phyloP scores from a whole-genome alignment of 306 rosid species.

The Glycine latifolia region DNA sequence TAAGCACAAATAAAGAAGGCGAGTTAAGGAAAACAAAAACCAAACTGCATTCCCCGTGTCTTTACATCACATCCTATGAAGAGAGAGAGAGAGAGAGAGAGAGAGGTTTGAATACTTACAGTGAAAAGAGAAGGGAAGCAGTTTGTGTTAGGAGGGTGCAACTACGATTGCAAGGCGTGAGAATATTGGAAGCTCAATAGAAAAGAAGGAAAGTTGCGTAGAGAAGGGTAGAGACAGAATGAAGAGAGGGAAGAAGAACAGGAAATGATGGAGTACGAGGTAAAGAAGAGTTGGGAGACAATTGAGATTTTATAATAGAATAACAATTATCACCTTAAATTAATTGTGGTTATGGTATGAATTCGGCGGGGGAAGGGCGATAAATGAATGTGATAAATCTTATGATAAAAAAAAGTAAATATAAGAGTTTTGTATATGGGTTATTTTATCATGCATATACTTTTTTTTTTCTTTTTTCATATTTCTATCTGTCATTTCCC shows the following conservation, averaged over 20 bases:
- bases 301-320: background rate
- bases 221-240: background rate
- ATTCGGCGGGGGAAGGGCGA: background rate
- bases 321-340: background rate
- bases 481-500: too few relatives aligned
- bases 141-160: background rate
- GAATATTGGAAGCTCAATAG: background rate
- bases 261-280: background rate
- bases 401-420: too few relatives aligned
- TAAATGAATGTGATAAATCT: background rate
- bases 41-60: conserved; percentile 14
- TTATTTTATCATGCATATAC: too few relatives aligned
- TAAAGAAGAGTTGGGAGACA: background rate
- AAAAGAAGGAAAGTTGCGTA: background rate
- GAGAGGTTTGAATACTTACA: conserved; percentile 46
- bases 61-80: background rate
- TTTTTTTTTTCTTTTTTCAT: too few relatives aligned
- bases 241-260: background rate
- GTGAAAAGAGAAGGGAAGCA: background rate
- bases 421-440: too few relatives aligned
- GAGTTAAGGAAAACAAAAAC: conserved; percentile 14
- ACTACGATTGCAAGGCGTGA: background rate
- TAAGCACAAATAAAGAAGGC: background rate
- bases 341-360: background rate
- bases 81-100: conserved; percentile 24